Evolutionary conservation across 2,329 filamentous ascomycete species (phyloP), one percentile per base, ranked within the genome.

Genomic region (Colletotrichum sp.): DNA sequence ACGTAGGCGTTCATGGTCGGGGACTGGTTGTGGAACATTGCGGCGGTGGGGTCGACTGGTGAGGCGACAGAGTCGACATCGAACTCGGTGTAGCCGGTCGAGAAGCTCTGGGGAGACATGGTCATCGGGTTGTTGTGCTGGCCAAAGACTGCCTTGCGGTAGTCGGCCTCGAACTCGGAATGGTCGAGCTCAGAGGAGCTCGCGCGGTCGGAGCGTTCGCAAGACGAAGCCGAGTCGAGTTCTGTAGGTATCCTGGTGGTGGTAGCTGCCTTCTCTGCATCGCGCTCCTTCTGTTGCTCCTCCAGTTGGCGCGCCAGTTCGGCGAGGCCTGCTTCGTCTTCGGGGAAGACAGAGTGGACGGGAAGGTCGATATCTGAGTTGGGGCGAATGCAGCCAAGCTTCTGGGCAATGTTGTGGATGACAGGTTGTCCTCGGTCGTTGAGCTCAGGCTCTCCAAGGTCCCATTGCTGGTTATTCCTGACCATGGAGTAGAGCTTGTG

Each of bases 401-500:
- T 92, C 78, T 90, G 89, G 39, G 91, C 91, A 75, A 93, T 93
- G 81, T 93, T 90, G 84, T 93, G 92, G 70, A 93, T 92, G 30
- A 93, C 88, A 5, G 92, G 91, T 79, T 92, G 90, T 39, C 91
- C 91, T 69, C 90, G 87, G 77, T 92, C 91, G 81, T 93, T 93
- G 78, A 92, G 84, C 77, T 92, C 90, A 5, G 91, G 91, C 79
- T 93, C 91, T n/a, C 89, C 91, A 18, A 93, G 85, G 15, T 91
- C 89, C 92, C 92, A 93, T 4, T 86, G 81, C 79, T 93, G 90
- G 24, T 86, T 85, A 76, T 86, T 90, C 77, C 90, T 88, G 62
- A 93, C 88, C 91, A 93, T 93, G 69, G 88, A 86, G 82, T 93
- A 93, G 26, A 93, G 87, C 83, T 93, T 93, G 81, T 93, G 91